Evolutionary conservation across 1,284 basidiomycete genomes (phyloP).

Genomic region (Trametes polyzona): DNA sequence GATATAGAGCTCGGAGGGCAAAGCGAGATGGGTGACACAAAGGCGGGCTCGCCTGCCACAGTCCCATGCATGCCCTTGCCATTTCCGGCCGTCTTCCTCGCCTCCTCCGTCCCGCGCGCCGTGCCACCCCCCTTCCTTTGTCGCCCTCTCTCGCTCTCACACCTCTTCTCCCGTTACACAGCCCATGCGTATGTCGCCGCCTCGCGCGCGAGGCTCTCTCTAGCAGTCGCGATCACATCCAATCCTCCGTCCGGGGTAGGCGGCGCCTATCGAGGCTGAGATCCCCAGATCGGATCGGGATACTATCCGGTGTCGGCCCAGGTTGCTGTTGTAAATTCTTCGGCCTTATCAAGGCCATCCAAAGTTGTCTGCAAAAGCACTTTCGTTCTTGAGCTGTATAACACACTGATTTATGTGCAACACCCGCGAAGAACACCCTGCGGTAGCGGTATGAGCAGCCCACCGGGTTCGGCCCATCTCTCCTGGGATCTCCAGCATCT

Average conservation of each 20-base stretch:
- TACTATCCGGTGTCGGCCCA: no score
- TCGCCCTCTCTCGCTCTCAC: background rate
- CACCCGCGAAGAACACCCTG: background rate
- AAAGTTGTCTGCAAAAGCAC: no score
- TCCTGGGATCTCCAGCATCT: constrained; percentile 15
- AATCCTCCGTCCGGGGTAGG: constrained; percentile 8
- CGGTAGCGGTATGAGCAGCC: background rate
- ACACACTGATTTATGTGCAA: background rate
- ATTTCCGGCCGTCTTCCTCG: constrained; percentile 23
- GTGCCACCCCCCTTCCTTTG: constrained; percentile 4
- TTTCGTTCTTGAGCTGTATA: no score
- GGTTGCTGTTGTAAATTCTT: no score
- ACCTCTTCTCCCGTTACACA: background rate
- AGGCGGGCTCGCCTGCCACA: constrained; percentile 21
- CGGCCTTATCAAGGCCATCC: no score
- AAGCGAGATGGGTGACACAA: constrained; percentile 26
- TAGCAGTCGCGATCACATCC: background rate
- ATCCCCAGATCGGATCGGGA: background rate
- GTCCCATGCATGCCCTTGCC: constrained; percentile 15
- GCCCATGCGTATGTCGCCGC: background rate
- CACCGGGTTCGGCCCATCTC: background rate
- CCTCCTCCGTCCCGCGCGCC: constrained; percentile 15
- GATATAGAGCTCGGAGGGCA: constrained; percentile 17
- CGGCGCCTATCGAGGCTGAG: constrained; percentile 10
- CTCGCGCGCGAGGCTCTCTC: background rate